These are phyloP conservation scores for Colletotrichum chlorophyti DNA, from an alignment of 2,329 filamentous ascomycete genomes.

Conservation along the genomic window DNA sequence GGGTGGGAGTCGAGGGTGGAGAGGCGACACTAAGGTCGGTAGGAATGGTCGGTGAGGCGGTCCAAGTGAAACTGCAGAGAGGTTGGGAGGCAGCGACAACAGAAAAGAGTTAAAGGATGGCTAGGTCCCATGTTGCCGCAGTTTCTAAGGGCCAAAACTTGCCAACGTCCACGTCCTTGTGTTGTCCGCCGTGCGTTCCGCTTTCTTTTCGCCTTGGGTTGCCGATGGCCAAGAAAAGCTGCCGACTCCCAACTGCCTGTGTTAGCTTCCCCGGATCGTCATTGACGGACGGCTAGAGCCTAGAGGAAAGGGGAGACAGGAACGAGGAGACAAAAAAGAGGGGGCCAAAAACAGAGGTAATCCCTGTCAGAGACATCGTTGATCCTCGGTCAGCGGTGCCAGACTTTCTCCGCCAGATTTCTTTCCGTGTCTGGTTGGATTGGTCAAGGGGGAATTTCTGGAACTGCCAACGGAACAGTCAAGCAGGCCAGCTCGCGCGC, in stretches of 20 bases:
- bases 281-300: slow-evolving; percentile 1
- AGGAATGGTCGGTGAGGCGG: slow-evolving; percentile 1
- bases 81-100: background rate
- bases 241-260: too few species aligned
- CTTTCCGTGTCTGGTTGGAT: background rate
- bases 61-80: too few species aligned
- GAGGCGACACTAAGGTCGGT: background rate
- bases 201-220: background rate
- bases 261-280: slow-evolving; percentile 28
- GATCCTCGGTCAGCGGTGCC: slow-evolving; percentile 2
- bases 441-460: too few species aligned
- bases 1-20: background rate
- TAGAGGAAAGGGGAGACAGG: background rate
- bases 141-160: too few species aligned
- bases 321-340: slow-evolving; percentile 11
- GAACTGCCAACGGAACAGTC: too few species aligned
- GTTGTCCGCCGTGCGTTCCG: too few species aligned
- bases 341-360: slow-evolving; percentile 12
- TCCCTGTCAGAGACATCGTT: slow-evolving; percentile 15
- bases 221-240: background rate
- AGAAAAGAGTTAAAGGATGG: background rate
- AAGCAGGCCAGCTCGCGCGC: too few species aligned
- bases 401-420: background rate
- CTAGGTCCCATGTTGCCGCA: too few species aligned
- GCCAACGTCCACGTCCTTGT: too few species aligned